Evolutionary conservation across 768 basidiomycete genomes (phyloP).

Genomic region (Lactifluus pinguis): DNA sequence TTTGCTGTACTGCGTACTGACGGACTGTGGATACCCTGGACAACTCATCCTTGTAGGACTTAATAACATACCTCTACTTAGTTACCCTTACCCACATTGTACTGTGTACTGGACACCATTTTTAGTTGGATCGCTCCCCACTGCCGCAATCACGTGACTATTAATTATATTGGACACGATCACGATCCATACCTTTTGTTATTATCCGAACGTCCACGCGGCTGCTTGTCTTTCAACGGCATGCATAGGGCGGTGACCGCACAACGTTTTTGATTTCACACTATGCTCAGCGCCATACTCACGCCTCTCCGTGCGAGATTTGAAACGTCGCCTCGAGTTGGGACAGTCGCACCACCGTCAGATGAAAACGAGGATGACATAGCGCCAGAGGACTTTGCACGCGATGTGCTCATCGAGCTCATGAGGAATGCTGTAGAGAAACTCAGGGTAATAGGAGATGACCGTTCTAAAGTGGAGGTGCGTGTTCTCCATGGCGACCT

Average conservation of each 20-base stretch:
- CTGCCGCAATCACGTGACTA: not conserved
- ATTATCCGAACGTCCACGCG: not conserved
- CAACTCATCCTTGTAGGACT: constrained; percentile 7
- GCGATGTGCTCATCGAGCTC: constrained; percentile 61
- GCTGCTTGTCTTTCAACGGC: not conserved
- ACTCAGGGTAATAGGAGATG: constrained; percentile 48
- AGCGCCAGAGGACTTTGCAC: constrained; percentile 60
- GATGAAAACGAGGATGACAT: constrained; percentile 29
- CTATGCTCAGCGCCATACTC: constrained; percentile 28
- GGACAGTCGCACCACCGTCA: constrained; percentile 3
- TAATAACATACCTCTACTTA: constrained; percentile 9
- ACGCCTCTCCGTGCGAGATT: constrained; percentile 30
- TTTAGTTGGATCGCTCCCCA: not conserved
- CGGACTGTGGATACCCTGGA: not conserved
- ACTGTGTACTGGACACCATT: not conserved
- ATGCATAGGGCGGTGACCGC: constrained; percentile 3
- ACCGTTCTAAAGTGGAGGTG: constrained; percentile 46
- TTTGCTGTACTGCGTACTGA: constrained; percentile 10
- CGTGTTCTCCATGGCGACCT: constrained; percentile 9
- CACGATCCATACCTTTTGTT: not conserved
- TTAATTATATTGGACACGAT: not conserved
- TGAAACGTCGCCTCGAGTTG: constrained; percentile 16
- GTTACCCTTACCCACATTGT: not conserved
- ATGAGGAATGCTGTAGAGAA: constrained; percentile 65
- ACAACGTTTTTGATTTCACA: not conserved